Evolutionary conservation across 345 rosid species (phyloP), one percentile per base, ranked within the genome.

Genomic region (Boechera divaricarpa): DNA sequence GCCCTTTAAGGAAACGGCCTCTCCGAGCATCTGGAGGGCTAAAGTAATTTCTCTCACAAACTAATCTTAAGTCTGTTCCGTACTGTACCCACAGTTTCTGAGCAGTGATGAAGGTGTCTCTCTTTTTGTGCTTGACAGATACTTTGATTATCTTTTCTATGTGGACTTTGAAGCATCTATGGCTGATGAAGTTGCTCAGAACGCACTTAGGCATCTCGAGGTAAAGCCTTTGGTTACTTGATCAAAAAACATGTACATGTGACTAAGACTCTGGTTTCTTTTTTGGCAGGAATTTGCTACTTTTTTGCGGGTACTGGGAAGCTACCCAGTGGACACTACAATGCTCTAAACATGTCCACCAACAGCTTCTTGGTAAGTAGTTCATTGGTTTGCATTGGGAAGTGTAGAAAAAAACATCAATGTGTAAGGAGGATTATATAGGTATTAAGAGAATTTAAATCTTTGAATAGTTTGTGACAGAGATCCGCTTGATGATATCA

Each of bases 101-200:
- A 79, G 56, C 12, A 51, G 38, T 67, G 66, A 55, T 54, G 45
- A 77, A 70, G 6, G 4, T 6, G 6, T 36, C 5, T 18, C 3
- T 5, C 3, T 33, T 6, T 5, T 31, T 75, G 53, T n/a, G 52
- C 68, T 57, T 68, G 9, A 52, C 90, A 88, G 99, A 77, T 87
- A 84, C 84, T 95, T 95, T 64, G 97, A 91, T 79, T 95, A 90
- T 77, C 88, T 92, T 54, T 95, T 95, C 83, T 91, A 92, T 70
- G 98, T 92, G 83, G 99, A 95, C 80, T 91, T 95, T 49, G 99
- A 91, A 79, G 94, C 97, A 78, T 95, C 99, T 33, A 95, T 92
- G 98, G 99, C 99, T 54, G 91, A 93, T 26, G 83, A 89, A 84
- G 84, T 83, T 7, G 98, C 99, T 31, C 98, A 92, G 70, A 92